Percentiles rank a stretch among this genome's conserved stretches.
phyloP scores from a whole-genome alignment of 2,329 filamentous ascomycete genomes.

The Bipolaris cookei region DNA sequence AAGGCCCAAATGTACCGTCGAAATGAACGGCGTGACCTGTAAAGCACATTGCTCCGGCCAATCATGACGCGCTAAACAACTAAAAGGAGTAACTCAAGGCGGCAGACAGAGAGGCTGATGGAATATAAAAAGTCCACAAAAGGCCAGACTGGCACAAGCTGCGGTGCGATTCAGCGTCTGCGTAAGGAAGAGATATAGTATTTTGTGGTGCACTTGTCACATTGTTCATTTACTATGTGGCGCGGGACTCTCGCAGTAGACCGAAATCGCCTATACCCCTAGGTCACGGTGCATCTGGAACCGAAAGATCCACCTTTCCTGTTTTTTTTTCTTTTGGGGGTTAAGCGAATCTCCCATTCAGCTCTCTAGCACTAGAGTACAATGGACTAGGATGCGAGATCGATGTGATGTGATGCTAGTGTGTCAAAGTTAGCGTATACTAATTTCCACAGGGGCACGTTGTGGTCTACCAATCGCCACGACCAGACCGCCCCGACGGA shows the following conservation, averaged over 20 bases:
- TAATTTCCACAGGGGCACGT: background rate
- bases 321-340: background rate
- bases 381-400: background rate
- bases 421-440: background rate
- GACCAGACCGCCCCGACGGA: background rate
- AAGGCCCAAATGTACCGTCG: background rate
- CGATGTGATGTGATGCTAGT: background rate
- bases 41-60: background rate
- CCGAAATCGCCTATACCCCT: background rate
- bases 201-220: background rate
- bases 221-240: background rate
- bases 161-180: background rate
- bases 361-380: background rate
- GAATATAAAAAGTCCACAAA: background rate
- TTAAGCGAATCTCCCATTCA: background rate
- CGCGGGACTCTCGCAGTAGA: background rate
- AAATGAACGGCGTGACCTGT: background rate
- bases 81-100: background rate
- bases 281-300: background rate
- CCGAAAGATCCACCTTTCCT: background rate
- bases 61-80: background rate
- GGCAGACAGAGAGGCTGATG: background rate
- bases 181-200: background rate
- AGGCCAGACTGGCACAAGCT: background rate
- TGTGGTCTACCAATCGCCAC: background rate